Percentiles rank a stretch among this genome's conserved stretches.
phyloP scores from a whole-genome alignment of 805 yeast genomes.

The Candida tibetensis region DNA sequence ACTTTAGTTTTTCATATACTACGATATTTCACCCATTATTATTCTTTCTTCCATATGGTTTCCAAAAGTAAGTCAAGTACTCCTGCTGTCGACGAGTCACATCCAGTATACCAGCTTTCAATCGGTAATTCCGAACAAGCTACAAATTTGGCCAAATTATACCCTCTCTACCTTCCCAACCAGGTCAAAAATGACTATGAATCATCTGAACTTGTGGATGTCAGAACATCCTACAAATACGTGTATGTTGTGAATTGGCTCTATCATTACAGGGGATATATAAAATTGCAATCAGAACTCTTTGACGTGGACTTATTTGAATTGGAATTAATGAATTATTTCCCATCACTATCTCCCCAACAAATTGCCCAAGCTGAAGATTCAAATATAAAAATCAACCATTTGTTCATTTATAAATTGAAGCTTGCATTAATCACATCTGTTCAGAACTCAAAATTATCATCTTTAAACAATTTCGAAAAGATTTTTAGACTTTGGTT shows the following conservation, averaged over 20 bases:
- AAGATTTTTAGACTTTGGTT: constrained; percentile 32
- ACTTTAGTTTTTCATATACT: background rate
- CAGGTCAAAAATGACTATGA: constrained; percentile 7
- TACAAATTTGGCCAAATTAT: constrained; percentile 10
- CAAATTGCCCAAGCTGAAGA: constrained; percentile 7
- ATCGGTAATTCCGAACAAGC: constrained; percentile 12
- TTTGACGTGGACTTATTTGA: constrained; percentile 61
- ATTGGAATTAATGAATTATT: constrained; percentile 49
- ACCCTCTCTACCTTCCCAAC: constrained; percentile 11
- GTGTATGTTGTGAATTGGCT: constrained; percentile 52
- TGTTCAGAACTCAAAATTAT: constrained; percentile 36
- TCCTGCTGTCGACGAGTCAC: constrained; percentile 1
- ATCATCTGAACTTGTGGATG: constrained; percentile 6
- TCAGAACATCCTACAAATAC: constrained; percentile 18
- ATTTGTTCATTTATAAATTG: constrained; percentile 40
- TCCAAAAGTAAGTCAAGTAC: constrained; percentile 7
- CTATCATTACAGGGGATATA: constrained; percentile 48
- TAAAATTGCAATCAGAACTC: constrained; percentile 48
- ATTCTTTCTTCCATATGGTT: constrained; percentile 4
- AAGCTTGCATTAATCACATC: constrained; percentile 40
- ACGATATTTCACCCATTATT: background rate
- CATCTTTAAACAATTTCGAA: constrained; percentile 30
- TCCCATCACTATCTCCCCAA: constrained; percentile 8
- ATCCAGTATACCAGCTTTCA: constrained; percentile 3
- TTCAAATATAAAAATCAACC: constrained; percentile 1